These are phyloP conservation scores for Crithidia sp. DNA, from an alignment of 208 protist genomes.

Conservation along the genomic window DNA sequence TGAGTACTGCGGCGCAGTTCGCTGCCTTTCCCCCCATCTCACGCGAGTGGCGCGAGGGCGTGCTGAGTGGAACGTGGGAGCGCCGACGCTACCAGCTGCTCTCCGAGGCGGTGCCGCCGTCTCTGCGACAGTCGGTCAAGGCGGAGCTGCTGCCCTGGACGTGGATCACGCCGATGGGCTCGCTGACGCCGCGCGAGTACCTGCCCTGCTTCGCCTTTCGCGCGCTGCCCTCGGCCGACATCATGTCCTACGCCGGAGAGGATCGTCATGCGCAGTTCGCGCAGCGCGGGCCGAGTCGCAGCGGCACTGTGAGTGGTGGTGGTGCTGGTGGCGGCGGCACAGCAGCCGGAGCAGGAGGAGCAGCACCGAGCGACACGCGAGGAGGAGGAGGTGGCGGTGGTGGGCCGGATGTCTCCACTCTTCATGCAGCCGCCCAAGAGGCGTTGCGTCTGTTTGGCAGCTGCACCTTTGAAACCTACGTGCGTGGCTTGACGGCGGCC, in stretches of 20 bases:
- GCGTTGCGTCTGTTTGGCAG: conserved; percentile 36
- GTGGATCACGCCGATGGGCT: conserved; percentile 28
- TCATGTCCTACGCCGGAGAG: conserved; percentile 11
- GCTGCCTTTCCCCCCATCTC: conserved; percentile 15
- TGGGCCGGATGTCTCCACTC: background rate
- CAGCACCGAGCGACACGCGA: background rate
- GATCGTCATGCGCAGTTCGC: conserved; percentile 15
- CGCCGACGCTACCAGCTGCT: conserved; percentile 14
- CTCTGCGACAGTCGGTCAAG: conserved; percentile 16
- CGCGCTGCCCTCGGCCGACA: conserved; percentile 12
- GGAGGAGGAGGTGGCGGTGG: background rate
- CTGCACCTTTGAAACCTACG: conserved; percentile 51
- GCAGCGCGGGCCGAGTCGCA: background rate
- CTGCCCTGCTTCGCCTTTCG: conserved; percentile 33
- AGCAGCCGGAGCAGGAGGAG: background rate
- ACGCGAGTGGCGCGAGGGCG: conserved; percentile 17
- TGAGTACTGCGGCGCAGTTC: background rate
- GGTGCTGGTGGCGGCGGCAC: too few species aligned
- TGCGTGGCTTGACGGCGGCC: conserved; percentile 46
- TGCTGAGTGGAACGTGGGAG: conserved; percentile 26
- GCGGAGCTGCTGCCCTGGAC: conserved; percentile 24
- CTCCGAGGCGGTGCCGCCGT: conserved; percentile 16
- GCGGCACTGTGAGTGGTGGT: background rate
- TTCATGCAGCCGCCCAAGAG: conserved; percentile 22
- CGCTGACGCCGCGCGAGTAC: conserved; percentile 21